Evolutionary conservation across 2,329 filamentous ascomycete genomes (phyloP).

Genomic region (Diaporthe ilicicola): DNA sequence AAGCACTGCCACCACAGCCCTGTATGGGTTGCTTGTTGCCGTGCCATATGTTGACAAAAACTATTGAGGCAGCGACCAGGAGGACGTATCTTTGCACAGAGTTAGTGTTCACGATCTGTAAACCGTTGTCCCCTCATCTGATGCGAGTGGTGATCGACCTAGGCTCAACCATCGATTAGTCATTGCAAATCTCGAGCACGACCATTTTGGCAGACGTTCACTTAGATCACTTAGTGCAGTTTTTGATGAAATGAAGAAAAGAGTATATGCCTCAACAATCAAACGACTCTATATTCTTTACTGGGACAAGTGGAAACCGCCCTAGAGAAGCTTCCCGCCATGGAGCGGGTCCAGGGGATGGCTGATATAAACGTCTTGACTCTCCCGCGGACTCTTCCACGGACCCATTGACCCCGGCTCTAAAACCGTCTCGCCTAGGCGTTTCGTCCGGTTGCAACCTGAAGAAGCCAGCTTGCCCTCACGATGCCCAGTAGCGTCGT

Average conservation of each 20-base stretch:
- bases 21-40: no score
- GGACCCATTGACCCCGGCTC: neutral
- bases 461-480: neutral
- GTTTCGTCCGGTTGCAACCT: constrained; percentile 16
- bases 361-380: constrained; percentile 1
- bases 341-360: neutral
- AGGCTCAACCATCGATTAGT: constrained; percentile 62
- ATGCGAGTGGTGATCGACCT: neutral
- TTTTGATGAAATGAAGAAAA: neutral
- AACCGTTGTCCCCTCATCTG: neutral
- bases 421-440: constrained; percentile 11
- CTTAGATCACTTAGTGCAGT: neutral
- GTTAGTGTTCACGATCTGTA: neutral
- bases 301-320: neutral
- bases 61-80: constrained; percentile 62
- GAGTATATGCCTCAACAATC: neutral
- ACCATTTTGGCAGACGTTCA: constrained; percentile 45
- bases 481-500: neutral
- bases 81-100: constrained; percentile 65
- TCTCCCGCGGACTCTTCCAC: neutral
- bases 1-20: no score
- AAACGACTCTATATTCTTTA: neutral
- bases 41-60: constrained; percentile 67
- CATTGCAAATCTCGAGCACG: constrained; percentile 54
- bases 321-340: neutral